Conservation (phyloP, 495 filamentous ascomycete species). For the Cairneyella variabilis region DNA sequence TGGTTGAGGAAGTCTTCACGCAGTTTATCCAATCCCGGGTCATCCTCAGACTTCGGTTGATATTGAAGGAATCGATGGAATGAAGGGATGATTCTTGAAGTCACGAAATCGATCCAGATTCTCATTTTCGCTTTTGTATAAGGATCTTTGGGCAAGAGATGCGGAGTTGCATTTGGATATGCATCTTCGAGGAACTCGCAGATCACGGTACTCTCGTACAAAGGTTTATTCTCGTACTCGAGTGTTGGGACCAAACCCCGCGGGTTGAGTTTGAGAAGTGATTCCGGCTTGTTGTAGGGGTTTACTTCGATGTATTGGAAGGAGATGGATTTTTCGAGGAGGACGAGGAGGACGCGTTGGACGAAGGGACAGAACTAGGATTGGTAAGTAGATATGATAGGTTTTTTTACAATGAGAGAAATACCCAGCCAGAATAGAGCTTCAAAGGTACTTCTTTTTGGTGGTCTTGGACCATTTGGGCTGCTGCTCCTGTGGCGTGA, state of each 20-base stretch:
- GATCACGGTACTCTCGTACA: slow-evolving; percentile 65
- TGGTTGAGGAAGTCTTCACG: slow-evolving; percentile 44
- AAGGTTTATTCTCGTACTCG: slow-evolving; percentile 44
- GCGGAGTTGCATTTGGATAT: slow-evolving; percentile 36
- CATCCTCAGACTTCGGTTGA: slow-evolving; percentile 46
- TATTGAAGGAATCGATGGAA: slow-evolving; percentile 66
- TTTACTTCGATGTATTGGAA: slow-evolving; percentile 69
- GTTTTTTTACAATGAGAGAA: slow-evolving; percentile 28
- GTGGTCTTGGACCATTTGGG: slow-evolving; percentile 44
- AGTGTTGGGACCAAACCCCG: slow-evolving; percentile 68
- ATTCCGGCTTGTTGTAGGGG: slow-evolving; percentile 63
- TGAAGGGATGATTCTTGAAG: slow-evolving; percentile 55
- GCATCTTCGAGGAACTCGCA: slow-evolving; percentile 70
- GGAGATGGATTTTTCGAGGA: slow-evolving; percentile 66
- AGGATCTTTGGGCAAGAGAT: slow-evolving; percentile 49
- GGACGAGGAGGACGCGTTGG: slow-evolving; percentile 62
- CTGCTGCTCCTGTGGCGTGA: slow-evolving; percentile 49
- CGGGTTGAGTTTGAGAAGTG: slow-evolving; percentile 63
- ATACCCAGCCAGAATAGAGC: slow-evolving; percentile 64
- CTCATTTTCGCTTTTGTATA: slow-evolving; percentile 56
- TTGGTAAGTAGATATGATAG: background rate
- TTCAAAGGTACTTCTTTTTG: slow-evolving; percentile 49
- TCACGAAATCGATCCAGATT: slow-evolving; percentile 68
- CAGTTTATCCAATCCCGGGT: slow-evolving; percentile 24
- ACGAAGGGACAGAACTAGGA: slow-evolving; percentile 51